These are phyloP conservation scores for Suhomyces faveliae DNA, from an alignment of 805 yeast species.

Conservation along the genomic window DNA sequence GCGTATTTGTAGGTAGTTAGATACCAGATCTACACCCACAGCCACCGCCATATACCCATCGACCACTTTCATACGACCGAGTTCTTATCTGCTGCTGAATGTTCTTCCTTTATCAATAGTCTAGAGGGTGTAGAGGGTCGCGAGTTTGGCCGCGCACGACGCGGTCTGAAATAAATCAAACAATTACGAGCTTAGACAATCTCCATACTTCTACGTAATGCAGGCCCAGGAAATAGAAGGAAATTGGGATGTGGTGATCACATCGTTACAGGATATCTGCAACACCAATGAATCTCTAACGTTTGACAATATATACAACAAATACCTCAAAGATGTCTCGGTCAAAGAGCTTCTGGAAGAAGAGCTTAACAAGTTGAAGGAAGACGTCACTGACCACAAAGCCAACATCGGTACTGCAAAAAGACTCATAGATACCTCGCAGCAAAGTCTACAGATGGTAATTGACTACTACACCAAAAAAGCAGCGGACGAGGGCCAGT, in stretches of 20 bases:
- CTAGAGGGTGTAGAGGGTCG: no score
- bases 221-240: constrained; percentile 44
- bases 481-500: constrained; percentile 10
- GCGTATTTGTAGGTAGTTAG: constrained; percentile 5
- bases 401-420: constrained; percentile 55
- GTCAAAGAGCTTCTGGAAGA: constrained; percentile 32
- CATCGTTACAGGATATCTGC: constrained; percentile 67
- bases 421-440: constrained; percentile 38
- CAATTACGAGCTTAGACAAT: no score
- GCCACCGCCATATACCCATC: neutral
- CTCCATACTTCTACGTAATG: constrained; percentile 6
- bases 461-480: constrained; percentile 31
- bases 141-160: constrained; percentile 3
- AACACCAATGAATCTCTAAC: constrained; percentile 56
- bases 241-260: constrained; percentile 65
- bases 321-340: constrained; percentile 22
- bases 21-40: neutral
- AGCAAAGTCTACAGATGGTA: constrained; percentile 47
- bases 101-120: no score
- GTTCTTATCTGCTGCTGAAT: neutral
- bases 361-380: constrained; percentile 40
- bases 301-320: constrained; percentile 43
- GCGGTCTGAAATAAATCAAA: neutral
- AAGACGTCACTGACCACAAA: constrained; percentile 49
- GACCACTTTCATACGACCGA: neutral